phyloP scores from a whole-genome alignment of 1,284 basidiomycete species.

The Rhodotorula sp. region DNA sequence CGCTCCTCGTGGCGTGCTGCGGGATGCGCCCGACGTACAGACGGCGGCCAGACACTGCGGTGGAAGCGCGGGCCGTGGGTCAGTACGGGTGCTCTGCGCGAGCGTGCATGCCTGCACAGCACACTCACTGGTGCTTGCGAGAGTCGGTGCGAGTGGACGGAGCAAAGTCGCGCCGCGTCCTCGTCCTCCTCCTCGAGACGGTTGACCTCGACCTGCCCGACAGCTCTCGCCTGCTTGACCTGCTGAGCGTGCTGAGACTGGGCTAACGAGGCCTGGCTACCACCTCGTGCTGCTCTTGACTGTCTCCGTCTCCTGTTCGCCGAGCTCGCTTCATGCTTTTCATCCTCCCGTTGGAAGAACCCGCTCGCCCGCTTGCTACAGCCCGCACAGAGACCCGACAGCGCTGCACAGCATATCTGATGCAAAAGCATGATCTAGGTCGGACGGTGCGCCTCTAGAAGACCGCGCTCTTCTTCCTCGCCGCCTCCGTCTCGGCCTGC shows the following conservation, averaged over 20 bases:
- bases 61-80: background rate
- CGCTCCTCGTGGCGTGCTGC: constrained; percentile 35
- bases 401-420: too few species aligned
- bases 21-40: constrained; percentile 46
- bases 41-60: constrained; percentile 40
- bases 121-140: background rate
- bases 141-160: background rate
- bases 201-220: too few species aligned
- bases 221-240: too few species aligned
- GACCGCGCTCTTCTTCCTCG: constrained; percentile 18
- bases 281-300: background rate
- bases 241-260: too few species aligned
- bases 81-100: background rate
- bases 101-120: rapidly evolving
- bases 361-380: too few species aligned
- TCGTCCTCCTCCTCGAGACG: background rate
- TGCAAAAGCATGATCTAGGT: background rate
- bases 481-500: constrained; percentile 50
- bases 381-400: too few species aligned
- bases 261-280: too few species aligned
- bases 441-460: background rate
- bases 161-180: background rate
- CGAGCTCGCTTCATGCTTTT: too few species aligned
- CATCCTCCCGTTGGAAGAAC: too few species aligned
- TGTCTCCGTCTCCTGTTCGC: background rate